phyloP scores from a whole-genome alignment of 78 protist species.

The Speleostelium caveatum region DNA sequence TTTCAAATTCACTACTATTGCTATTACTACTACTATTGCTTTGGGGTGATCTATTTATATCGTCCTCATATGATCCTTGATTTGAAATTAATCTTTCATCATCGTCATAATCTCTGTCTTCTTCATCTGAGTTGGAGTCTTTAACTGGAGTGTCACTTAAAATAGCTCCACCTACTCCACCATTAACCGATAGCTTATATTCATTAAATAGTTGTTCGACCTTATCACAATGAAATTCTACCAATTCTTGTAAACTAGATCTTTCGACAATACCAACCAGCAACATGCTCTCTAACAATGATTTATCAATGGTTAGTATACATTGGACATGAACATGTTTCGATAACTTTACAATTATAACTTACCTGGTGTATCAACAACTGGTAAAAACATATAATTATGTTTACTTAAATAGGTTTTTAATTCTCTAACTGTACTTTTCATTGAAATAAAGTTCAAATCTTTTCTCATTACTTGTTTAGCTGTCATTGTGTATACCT shows the following conservation, averaged over 20 bases:
- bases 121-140: not conserved
- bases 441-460: constrained; percentile 49
- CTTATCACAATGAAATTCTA: constrained; percentile 37
- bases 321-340: too few species aligned
- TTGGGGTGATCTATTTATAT: not conserved
- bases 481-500: constrained; percentile 76
- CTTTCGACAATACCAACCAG: constrained; percentile 67
- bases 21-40: not conserved
- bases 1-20: constrained; percentile 23
- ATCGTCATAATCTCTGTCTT: not conserved
- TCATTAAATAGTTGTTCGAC: constrained; percentile 27
- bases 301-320: too few species aligned
- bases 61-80: too few species aligned
- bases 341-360: too few species aligned
- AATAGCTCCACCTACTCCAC: not conserved
- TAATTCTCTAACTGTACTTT: constrained; percentile 13
- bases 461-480: constrained; percentile 60
- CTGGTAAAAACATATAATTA: constrained; percentile 47
- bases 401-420: constrained; percentile 2
- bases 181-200: constrained; percentile 1
- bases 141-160: not conserved
- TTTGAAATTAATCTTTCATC: too few species aligned
- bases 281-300: constrained; percentile 51
- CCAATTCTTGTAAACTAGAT: constrained; percentile 15
- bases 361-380: constrained; percentile 57